These are phyloP conservation scores for Tephrocybe sp. DNA, from an alignment of 768 basidiomycete species.

Conservation along the genomic window DNA sequence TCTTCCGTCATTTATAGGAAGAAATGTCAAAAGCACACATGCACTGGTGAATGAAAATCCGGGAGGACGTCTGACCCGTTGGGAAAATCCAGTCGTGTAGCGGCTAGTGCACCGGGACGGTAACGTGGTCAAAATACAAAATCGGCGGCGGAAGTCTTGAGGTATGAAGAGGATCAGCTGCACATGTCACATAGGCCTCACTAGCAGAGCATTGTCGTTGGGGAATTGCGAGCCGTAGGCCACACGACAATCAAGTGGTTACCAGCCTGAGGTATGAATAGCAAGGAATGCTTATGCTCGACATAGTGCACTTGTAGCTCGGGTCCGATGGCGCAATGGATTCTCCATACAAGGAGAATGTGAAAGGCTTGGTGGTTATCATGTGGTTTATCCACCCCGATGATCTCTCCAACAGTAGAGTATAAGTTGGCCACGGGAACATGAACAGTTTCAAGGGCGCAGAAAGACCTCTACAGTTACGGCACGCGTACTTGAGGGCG, in stretches of 20 bases:
- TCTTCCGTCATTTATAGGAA: not conserved
- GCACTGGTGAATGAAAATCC: no score
- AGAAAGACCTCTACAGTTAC: not conserved
- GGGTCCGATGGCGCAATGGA: not conserved
- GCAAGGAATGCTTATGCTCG: not conserved
- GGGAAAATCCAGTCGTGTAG: no score
- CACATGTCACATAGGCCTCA: conserved; percentile 4
- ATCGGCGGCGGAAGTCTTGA: not conserved
- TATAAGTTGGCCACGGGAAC: not conserved
- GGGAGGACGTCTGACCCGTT: no score
- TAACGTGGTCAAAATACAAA: no score
- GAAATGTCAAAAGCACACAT: not conserved
- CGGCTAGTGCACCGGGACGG: no score
- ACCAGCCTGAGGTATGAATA: not conserved
- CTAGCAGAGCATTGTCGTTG: conserved; percentile 3
- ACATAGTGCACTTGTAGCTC: not conserved
- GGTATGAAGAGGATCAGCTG: conserved; percentile 5
- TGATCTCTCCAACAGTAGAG: not conserved
- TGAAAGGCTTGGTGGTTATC: conserved; percentile 5
- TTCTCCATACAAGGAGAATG: not conserved
- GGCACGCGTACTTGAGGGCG: not conserved
- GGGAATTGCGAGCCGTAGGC: conserved; percentile 1
- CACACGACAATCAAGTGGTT: not conserved
- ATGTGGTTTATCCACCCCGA: conserved; percentile 7
- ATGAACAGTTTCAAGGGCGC: not conserved